Evolutionary conservation across 352 stramenopile genomes (phyloP).

Genomic region (Phytophthora meadii): DNA sequence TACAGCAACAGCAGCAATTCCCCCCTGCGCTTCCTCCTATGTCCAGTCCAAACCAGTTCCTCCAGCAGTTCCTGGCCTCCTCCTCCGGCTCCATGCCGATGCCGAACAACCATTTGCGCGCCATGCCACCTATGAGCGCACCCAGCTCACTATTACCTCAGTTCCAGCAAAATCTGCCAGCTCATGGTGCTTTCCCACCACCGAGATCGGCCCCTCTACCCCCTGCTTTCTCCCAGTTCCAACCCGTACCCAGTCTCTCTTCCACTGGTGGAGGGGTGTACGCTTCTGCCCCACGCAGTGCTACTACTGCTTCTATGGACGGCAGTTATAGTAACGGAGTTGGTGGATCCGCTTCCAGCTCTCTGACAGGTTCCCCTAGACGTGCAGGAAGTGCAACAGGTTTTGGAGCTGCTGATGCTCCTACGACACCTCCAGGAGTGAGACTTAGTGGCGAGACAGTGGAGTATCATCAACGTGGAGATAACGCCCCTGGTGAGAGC

Average conservation of each 20-base stretch:
- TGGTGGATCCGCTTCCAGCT: conserved; percentile 46
- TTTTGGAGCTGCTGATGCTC: conserved; percentile 25
- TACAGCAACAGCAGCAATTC: conserved; percentile 60
- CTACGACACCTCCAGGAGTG: conserved; percentile 48
- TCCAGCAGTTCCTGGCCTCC: conserved; percentile 63
- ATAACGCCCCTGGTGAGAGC: conserved; percentile 45
- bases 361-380: conserved; percentile 50
- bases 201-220: conserved; percentile 34
- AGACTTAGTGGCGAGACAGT: conserved; percentile 56
- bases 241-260: conserved; percentile 45
- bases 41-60: conserved; percentile 54
- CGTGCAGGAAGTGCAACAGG: conserved; percentile 32
- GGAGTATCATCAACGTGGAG: conserved; percentile 59
- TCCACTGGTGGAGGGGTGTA: conserved; percentile 40
- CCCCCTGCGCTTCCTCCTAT: conserved; percentile 25
- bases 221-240: conserved; percentile 45
- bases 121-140: conserved; percentile 43
- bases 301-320: conserved; percentile 44
- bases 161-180: conserved; percentile 36
- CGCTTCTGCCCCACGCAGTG: conserved; percentile 44
- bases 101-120: conserved; percentile 36
- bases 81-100: conserved; percentile 39
- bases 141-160: conserved; percentile 36
- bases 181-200: conserved; percentile 35
- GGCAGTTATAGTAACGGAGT: conserved; percentile 46